A percentile compares a stretch with the other conserved stretches of the same genome.
These are phyloP conservation scores for Torulaspora maleeae DNA, from an alignment of 805 yeast species.

Conservation along the genomic window DNA sequence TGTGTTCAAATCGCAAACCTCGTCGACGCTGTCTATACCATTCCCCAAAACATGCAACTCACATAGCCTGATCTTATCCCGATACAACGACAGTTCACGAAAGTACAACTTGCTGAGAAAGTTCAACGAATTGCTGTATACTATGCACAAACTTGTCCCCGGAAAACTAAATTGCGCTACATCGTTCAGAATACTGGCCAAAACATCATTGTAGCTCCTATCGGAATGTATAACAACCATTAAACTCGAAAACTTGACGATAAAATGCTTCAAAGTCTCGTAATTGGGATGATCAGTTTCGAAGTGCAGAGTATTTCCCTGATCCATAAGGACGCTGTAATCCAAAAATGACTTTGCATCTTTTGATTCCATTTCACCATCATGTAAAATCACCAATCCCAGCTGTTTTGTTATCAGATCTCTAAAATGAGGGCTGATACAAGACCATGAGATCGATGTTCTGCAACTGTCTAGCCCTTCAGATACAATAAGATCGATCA, in stretches of 20 bases:
- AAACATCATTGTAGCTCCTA: conserved; percentile 23
- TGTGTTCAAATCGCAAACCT: conserved; percentile 24
- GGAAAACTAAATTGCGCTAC: conserved; percentile 10
- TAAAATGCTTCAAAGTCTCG: conserved; percentile 10
- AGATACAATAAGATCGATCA: conserved; percentile 23
- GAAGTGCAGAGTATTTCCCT: conserved; percentile 14
- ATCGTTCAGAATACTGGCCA: conserved; percentile 14
- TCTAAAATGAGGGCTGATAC: conserved; percentile 16
- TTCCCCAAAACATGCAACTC: conserved; percentile 29
- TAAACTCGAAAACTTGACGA: conserved; percentile 13
- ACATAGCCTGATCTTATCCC: conserved; percentile 14
- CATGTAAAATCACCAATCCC: conserved; percentile 26
- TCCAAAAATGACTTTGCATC: conserved; percentile 10
- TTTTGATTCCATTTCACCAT: conserved; percentile 7
- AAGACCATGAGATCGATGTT: conserved; percentile 26
- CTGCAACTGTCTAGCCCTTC: conserved; percentile 23
- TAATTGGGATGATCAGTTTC: conserved; percentile 14
- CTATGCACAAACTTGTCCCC: conserved; percentile 20
- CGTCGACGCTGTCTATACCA: neutral
- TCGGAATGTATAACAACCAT: conserved; percentile 24
- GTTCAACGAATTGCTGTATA: conserved; percentile 24
- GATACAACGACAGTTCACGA: conserved; percentile 16
- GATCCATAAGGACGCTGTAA: conserved; percentile 15
- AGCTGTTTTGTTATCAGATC: conserved; percentile 13
- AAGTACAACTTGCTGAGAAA: conserved; percentile 30